Evolutionary conservation across 2,329 filamentous ascomycete species (phyloP).

Genomic region (Plenodomus biglobosus): DNA sequence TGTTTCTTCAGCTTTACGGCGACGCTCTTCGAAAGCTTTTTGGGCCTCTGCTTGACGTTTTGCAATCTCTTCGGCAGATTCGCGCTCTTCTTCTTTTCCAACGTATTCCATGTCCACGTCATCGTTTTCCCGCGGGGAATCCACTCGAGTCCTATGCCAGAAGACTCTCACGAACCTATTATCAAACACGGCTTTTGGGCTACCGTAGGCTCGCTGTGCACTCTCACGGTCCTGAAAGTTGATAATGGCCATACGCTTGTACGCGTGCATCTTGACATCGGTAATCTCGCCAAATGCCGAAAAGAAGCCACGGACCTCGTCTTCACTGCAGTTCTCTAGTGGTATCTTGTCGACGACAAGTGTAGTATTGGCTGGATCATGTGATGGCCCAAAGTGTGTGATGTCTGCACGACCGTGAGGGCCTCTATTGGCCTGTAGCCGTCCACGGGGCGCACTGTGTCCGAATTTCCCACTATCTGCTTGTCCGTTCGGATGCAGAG

Average conservation of each 20-base stretch:
- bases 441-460: constrained; percentile 21
- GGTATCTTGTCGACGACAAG: constrained; percentile 80
- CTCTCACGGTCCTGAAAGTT: constrained; percentile 67
- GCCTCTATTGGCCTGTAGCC: constrained; percentile 19
- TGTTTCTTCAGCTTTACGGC: constrained; percentile 63
- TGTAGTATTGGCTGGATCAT: constrained; percentile 64
- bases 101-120: constrained; percentile 28
- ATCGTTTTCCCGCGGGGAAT: constrained; percentile 1
- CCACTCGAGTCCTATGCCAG: constrained; percentile 61
- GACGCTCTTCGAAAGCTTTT: constrained; percentile 66
- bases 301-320: constrained; percentile 69
- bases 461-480: neutral
- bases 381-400: constrained; percentile 64
- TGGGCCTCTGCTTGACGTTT: constrained; percentile 73
- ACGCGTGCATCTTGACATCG: constrained; percentile 65
- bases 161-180: constrained; percentile 85
- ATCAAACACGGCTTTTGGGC: constrained; percentile 79
- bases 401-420: constrained; percentile 54
- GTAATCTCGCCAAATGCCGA: constrained; percentile 68
- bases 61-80: constrained; percentile 70
- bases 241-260: constrained; percentile 68
- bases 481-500: constrained; percentile 7
- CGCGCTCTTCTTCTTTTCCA: constrained; percentile 48
- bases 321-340: constrained; percentile 67
- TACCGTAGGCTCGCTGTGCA: constrained; percentile 71